Evolutionary conservation across 352 stramenopile genomes (phyloP).

Genomic region (Phytopythium mirpurense): DNA sequence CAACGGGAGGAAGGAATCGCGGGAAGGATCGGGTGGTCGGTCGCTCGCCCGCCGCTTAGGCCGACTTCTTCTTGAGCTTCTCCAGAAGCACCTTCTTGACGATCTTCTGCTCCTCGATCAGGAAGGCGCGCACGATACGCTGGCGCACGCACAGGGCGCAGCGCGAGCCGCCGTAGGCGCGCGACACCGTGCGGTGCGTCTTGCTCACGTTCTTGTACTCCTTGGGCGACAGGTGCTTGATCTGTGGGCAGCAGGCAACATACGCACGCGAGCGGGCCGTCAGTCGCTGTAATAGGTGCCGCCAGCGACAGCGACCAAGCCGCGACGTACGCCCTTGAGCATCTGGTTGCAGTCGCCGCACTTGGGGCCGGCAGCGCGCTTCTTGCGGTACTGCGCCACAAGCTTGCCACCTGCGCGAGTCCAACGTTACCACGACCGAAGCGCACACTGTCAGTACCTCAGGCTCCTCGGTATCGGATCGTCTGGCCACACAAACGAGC

Average conservation of each 20-base stretch:
- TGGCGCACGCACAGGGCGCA: slow-evolving; percentile 94
- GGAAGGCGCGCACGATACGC: slow-evolving; percentile 97
- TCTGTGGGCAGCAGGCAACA: slow-evolving; percentile 44
- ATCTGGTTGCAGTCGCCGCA: slow-evolving; percentile 96
- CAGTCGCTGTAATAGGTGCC: background rate
- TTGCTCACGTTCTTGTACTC: slow-evolving; percentile 81
- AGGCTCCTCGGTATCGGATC: too few relatives aligned
- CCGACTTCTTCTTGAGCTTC: slow-evolving; percentile 88
- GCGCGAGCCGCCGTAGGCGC: slow-evolving; percentile 95
- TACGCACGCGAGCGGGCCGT: background rate
- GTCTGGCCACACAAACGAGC: too few relatives aligned
- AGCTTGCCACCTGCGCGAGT: slow-evolving; percentile 79
- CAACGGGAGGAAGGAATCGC: slow-evolving; percentile 14
- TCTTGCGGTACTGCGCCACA: slow-evolving; percentile 93
- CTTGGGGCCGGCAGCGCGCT: slow-evolving; percentile 91
- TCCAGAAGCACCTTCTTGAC: slow-evolving; percentile 98
- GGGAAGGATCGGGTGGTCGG: too few relatives aligned
- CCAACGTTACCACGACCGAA: slow-evolving; percentile 1
- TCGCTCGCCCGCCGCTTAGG: slow-evolving; percentile 24
- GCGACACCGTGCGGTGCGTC: slow-evolving; percentile 92
- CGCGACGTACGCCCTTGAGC: slow-evolving; percentile 59
- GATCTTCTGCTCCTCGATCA: slow-evolving; percentile 99
- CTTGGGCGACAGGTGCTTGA: slow-evolving; percentile 77
- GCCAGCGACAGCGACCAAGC: background rate
- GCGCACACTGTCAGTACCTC: background rate